Conservation (phyloP, 495 filamentous ascomycete species). For the Annulohypoxylon stygium region DNA sequence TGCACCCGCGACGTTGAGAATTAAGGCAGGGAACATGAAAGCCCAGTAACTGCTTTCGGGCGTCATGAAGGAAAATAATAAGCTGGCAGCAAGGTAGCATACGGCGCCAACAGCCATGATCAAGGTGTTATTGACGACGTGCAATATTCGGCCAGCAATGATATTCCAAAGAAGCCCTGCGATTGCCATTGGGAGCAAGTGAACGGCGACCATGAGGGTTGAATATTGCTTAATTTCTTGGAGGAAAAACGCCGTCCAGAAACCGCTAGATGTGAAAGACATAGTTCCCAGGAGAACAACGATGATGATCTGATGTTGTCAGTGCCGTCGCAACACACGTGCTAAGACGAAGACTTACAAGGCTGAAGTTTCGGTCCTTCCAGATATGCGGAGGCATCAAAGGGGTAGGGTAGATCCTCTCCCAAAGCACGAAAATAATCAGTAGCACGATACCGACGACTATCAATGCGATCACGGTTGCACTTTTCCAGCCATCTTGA, state of each 20-base stretch:
- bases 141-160: conserved; percentile 63
- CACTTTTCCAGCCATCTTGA: conserved; percentile 69
- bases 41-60: conserved; percentile 67
- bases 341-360: conserved; percentile 55
- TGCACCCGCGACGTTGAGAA: conserved; percentile 67
- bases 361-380: conserved; percentile 65
- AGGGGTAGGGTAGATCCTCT: conserved; percentile 62
- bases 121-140: conserved; percentile 62
- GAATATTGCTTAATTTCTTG: conserved; percentile 65
- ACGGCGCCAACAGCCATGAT: conserved; percentile 63
- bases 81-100: conserved; percentile 58
- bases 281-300: conserved; percentile 66
- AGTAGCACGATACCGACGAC: conserved; percentile 70
- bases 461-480: conserved; percentile 73
- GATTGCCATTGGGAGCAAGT: conserved; percentile 68
- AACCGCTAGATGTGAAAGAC: conserved; percentile 62
- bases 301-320: conserved; percentile 61
- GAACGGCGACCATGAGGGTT: conserved; percentile 65
- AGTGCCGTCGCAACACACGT: conserved; percentile 13
- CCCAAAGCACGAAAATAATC: conserved; percentile 70
- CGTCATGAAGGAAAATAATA: conserved; percentile 59
- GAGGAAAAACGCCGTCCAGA: conserved; percentile 70
- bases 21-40: conserved; percentile 67
- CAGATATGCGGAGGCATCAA: conserved; percentile 70
- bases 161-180: conserved; percentile 64